These are phyloP conservation scores for Coriaria nepalensis DNA, from an alignment of 306 rosid genomes.

Conservation along the genomic window DNA sequence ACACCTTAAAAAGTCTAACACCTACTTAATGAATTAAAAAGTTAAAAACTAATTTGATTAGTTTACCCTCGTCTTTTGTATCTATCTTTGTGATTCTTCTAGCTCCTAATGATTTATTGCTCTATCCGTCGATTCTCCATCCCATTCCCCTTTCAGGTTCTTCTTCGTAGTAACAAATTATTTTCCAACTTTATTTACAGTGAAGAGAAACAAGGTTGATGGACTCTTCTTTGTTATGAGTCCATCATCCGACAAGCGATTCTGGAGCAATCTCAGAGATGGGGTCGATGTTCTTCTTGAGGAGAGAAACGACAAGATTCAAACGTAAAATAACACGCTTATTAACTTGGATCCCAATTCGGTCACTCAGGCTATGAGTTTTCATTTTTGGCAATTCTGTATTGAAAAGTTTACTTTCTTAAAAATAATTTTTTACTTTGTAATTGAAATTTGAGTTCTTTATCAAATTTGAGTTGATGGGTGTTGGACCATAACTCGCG, in stretches of 20 bases:
- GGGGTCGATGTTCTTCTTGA: slow-evolving; percentile 39
- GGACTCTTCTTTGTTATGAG: slow-evolving; percentile 39
- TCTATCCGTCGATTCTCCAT: slow-evolving; percentile 38
- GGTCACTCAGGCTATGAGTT: slow-evolving; percentile 18
- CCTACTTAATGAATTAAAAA: too few relatives aligned
- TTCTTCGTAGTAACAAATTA: not conserved
- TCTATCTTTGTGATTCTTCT: too few relatives aligned
- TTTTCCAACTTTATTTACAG: not conserved
- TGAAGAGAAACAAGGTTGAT: slow-evolving; percentile 20
- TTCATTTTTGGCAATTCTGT: not conserved
- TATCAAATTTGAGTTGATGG: not conserved
- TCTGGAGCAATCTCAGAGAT: slow-evolving; percentile 58
- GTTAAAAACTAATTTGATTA: too few relatives aligned
- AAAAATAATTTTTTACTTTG: too few relatives aligned
- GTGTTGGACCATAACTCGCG: not conserved
- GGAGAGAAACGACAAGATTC: slow-evolving; percentile 14
- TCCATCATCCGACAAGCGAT: slow-evolving; percentile 68
- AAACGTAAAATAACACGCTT: not conserved
- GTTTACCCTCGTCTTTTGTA: too few relatives aligned
- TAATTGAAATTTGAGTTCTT: not conserved
- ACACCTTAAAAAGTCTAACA: too few relatives aligned
- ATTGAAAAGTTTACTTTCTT: not conserved
- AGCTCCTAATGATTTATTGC: too few relatives aligned
- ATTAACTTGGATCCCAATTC: slow-evolving; percentile 10
- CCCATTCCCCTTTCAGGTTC: slow-evolving; percentile 40